Conservation (phyloP, 176 grass and related monocot genomes). For the Oryza coarctata region DNA sequence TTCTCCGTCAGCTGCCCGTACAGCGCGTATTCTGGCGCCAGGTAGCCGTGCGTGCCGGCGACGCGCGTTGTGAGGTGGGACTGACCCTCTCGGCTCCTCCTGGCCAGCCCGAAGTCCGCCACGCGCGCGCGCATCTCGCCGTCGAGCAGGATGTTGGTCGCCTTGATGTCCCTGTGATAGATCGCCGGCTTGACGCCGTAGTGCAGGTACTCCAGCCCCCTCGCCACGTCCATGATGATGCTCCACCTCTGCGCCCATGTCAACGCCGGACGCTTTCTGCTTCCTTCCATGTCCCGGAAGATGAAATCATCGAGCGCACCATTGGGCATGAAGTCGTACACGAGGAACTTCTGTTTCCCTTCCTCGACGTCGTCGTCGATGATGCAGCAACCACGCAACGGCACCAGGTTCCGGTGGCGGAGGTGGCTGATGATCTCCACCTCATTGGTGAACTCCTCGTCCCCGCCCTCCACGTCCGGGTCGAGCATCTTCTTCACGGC, state of each 20-base stretch:
- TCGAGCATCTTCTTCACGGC: slow-evolving; percentile 90
- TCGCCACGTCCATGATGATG: slow-evolving; percentile 81
- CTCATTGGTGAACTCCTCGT: slow-evolving; percentile 86
- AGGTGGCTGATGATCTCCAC: slow-evolving; percentile 87
- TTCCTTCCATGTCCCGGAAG: slow-evolving; percentile 31
- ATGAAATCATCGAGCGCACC: slow-evolving; percentile 70
- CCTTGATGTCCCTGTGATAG: slow-evolving; percentile 88
- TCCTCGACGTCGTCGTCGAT: slow-evolving; percentile 61
- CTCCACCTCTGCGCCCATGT: slow-evolving; percentile 71
- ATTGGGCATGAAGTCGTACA: slow-evolving; percentile 91
- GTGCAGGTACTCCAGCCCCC: slow-evolving; percentile 76
- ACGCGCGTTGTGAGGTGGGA: slow-evolving; percentile 94
- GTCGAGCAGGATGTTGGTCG: slow-evolving; percentile 89
- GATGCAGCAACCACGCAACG: slow-evolving; percentile 83
- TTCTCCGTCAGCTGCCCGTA: slow-evolving; percentile 92
- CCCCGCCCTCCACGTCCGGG: slow-evolving; percentile 57
- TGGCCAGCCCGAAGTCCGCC: slow-evolving; percentile 79
- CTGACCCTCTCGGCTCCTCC: slow-evolving; percentile 72
- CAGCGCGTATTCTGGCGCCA: slow-evolving; percentile 88
- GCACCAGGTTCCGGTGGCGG: slow-evolving; percentile 79
- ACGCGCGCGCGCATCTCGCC: slow-evolving; percentile 66
- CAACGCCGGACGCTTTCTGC: slow-evolving; percentile 32
- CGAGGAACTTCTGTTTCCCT: slow-evolving; percentile 69
- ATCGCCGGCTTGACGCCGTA: slow-evolving; percentile 90
- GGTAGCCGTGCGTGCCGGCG: slow-evolving; percentile 86